phyloP scores from a whole-genome alignment of 2,329 filamentous ascomycete genomes.

The Cladosporium sp. region DNA sequence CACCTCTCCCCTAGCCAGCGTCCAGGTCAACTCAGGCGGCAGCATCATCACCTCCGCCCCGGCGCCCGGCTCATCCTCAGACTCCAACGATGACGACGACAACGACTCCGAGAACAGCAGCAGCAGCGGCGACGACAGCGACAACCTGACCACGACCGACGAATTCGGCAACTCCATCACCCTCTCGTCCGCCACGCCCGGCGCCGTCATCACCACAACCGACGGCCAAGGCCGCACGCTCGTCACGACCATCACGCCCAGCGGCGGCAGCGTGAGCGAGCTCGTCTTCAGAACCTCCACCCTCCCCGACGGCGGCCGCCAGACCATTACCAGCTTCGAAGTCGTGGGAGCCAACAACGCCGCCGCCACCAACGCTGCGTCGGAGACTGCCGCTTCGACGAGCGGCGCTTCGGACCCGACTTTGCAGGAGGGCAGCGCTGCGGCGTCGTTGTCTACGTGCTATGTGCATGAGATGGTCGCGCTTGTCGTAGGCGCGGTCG shows the following conservation, averaged over 20 bases:
- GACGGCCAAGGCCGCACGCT: conserved; percentile 38
- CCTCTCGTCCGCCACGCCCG: conserved; percentile 28
- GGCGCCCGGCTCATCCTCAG: conserved; percentile 33
- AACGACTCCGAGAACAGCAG: background rate
- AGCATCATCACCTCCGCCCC: conserved; percentile 36
- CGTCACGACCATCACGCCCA: conserved; percentile 45
- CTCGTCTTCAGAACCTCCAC: conserved; percentile 36
- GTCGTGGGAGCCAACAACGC: conserved; percentile 33
- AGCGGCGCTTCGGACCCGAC: conserved; percentile 23
- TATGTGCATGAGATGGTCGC: conserved; percentile 28
- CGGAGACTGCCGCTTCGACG: conserved; percentile 14
- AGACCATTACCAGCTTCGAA: conserved; percentile 42
- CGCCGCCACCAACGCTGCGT: conserved; percentile 14
- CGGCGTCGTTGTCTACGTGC: conserved; percentile 20
- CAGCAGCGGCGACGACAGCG: conserved; percentile 4
- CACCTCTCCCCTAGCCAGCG: conserved; percentile 35
- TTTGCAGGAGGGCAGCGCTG: conserved; percentile 37
- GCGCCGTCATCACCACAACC: conserved; percentile 42
- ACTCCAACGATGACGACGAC: conserved; percentile 1
- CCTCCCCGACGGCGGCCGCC: conserved; percentile 32
- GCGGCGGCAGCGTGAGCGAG: conserved; percentile 37
- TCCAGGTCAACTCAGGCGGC: conserved; percentile 34
- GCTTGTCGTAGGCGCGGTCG: conserved; percentile 30
- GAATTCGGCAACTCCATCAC: conserved; percentile 35
- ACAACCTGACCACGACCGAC: conserved; percentile 35